Base-by-base conservation (phyloP, 179 eudicot genomes). In the Actinidia polygama region DNA sequence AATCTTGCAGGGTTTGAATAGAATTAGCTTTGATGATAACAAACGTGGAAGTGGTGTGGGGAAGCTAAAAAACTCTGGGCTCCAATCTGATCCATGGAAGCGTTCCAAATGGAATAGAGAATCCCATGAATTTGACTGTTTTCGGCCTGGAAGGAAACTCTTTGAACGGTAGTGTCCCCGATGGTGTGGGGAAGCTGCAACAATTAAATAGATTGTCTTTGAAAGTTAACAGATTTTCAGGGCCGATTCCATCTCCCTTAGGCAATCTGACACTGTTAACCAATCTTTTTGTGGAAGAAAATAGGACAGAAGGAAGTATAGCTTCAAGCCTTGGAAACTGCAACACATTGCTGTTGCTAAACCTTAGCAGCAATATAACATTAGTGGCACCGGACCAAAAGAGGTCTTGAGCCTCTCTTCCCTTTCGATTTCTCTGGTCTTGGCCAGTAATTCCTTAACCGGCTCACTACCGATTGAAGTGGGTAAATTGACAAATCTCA, bases 251-350 rank as follows among this genome's bases (percentile, higher is more conserved):
- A 8, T 80, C 84, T 55, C 85, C 86, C 18, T 58, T 90, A 5
- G 89, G 91, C 71, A 79, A 81, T 59, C 87, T 91, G 67, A 72
- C 89, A 0, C n/a, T 80, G 10, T 82, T 91, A 7, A 83, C 90
- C 30, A 11, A 4, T 4, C 88, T 91, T n/a, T 84, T 82, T 72
- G 85, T 91, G 30, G 54, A 81, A 12, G 82, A 84, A 7, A 91
- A 91, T 86, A 16, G 68, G 49, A 70, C 90, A 46, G 85, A 87
- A 15, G 94, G 94, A n/a, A 81, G 82, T 10, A 90, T 91, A 72
- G 90, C 92, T n/a, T 77, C 88, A 14, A 89, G 89, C 83, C 89
- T 91, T 58, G 94, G 92, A 67, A 88, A 86, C 36, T 90, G 91
- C 84, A 81, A 50, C 50, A 77, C 80, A 30, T 82, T 91, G 87